These are phyloP conservation scores for Dioscorea alata DNA, from an alignment of 106 monocot genomes.

Conservation along the genomic window DNA sequence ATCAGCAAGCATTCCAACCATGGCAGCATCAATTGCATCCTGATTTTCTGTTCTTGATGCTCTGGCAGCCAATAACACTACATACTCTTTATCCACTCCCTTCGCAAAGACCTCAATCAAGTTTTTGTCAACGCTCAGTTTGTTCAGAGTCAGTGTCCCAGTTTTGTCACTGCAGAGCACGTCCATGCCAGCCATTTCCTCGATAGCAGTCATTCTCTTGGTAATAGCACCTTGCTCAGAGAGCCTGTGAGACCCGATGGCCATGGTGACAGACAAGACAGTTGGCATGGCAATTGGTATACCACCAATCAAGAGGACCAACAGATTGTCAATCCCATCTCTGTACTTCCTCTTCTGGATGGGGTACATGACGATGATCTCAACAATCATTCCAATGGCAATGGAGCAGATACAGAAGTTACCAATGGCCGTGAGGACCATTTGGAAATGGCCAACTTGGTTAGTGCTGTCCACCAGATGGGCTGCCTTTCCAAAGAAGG, in stretches of 20 bases:
- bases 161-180: constrained; percentile 70
- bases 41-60: constrained; percentile 78
- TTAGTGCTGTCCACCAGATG: constrained; percentile 54
- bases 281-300: constrained; percentile 94
- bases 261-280: constrained; percentile 83
- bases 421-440: constrained; percentile 59
- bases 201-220: constrained; percentile 57
- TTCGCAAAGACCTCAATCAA: constrained; percentile 66
- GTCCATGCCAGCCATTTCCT: constrained; percentile 70
- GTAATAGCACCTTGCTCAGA: constrained; percentile 67
- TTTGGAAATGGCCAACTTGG: constrained; percentile 63
- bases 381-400: constrained; percentile 37
- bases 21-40: constrained; percentile 79
- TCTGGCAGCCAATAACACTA: constrained; percentile 63
- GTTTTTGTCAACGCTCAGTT: constrained; percentile 58
- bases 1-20: constrained; percentile 84
- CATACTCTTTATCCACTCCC: constrained; percentile 50
- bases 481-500: constrained; percentile 51
- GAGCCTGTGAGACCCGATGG: constrained; percentile 74
- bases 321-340: constrained; percentile 59
- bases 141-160: constrained; percentile 69
- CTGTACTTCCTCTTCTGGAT: constrained; percentile 56
- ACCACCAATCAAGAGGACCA: constrained; percentile 80
- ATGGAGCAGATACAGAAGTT: constrained; percentile 77
- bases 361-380: constrained; percentile 66